Conservation (phyloP, 2,329 filamentous ascomycete genomes). For the Nemania bipapillata region DNA sequence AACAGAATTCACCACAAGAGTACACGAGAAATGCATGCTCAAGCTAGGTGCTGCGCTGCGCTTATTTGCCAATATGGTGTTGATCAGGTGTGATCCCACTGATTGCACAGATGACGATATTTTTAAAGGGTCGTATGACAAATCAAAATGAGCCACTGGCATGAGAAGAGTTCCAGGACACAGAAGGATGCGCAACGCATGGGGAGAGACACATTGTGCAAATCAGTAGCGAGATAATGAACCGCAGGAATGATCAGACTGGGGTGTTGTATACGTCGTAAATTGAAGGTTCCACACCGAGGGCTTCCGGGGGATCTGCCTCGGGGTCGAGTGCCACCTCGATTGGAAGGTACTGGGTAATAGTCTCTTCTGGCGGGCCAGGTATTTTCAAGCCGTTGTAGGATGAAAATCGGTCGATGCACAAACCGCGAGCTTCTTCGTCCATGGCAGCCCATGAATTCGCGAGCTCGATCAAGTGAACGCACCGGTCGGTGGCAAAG, state of each 20-base stretch:
- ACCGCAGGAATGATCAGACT: conserved; percentile 23
- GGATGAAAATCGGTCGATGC: conserved; percentile 42
- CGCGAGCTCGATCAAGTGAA: conserved; percentile 39
- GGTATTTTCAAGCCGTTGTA: conserved; percentile 31
- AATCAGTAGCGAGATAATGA: background rate
- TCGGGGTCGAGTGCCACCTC: conserved; percentile 38
- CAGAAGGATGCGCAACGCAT: background rate
- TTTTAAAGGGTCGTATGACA: conserved; percentile 11
- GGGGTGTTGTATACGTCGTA: conserved; percentile 31
- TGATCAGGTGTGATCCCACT: conserved; percentile 3
- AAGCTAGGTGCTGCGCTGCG: conserved; percentile 41
- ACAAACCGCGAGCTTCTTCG: conserved; percentile 36
- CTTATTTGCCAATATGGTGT: conserved; percentile 7
- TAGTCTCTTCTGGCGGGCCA: conserved; percentile 33
- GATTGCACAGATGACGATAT: background rate
- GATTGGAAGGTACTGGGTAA: conserved; percentile 42
- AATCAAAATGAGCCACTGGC: background rate
- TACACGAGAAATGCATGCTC: conserved; percentile 45
- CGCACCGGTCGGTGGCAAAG: conserved; percentile 39
- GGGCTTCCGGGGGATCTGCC: conserved; percentile 48
- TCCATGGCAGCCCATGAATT: conserved; percentile 43
- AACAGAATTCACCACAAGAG: conserved; percentile 47
- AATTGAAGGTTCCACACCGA: conserved; percentile 43
- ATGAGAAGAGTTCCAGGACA: background rate
- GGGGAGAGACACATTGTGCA: background rate